Conservation (phyloP, 371 early-diverging fungal genomes). For the Lichtheimia ramosa region DNA sequence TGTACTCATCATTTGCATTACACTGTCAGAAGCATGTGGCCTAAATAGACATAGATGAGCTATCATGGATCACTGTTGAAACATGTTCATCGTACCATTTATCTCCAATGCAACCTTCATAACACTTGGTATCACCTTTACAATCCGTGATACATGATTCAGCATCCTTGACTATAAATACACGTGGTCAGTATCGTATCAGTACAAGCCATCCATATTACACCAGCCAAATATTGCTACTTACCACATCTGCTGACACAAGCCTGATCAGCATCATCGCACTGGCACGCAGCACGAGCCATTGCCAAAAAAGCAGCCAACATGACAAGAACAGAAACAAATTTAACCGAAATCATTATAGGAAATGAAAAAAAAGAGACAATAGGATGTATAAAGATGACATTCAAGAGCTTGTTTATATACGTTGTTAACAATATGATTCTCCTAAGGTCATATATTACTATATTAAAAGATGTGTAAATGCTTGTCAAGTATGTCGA, state of each 20-base stretch:
- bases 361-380: neutral
- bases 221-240: neutral
- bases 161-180: conserved; percentile 6
- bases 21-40: neutral
- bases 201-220: neutral
- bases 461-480: neutral
- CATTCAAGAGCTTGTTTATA: neutral
- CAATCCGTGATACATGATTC: conserved; percentile 10
- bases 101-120: conserved; percentile 8
- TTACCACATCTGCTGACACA: conserved; percentile 12
- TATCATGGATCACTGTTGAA: neutral
- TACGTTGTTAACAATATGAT: neutral
- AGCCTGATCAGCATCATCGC: conserved; percentile 5
- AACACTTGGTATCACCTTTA: conserved; percentile 11
- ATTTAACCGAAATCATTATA: conserved; percentile 6
- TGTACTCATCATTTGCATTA: too few species aligned
- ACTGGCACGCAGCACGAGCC: conserved; percentile 3
- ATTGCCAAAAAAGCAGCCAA: neutral
- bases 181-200: neutral
- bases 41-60: neutral
- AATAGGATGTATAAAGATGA: neutral
- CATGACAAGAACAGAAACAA: conserved; percentile 1
- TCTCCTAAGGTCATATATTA: neutral
- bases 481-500: neutral
- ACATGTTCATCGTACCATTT: conserved; percentile 1